Percentiles rank a stretch among this genome's conserved stretches.
Evolutionary conservation across 208 protist genomes (phyloP).

Genomic region (Wallacemonas collosoma): DNA sequence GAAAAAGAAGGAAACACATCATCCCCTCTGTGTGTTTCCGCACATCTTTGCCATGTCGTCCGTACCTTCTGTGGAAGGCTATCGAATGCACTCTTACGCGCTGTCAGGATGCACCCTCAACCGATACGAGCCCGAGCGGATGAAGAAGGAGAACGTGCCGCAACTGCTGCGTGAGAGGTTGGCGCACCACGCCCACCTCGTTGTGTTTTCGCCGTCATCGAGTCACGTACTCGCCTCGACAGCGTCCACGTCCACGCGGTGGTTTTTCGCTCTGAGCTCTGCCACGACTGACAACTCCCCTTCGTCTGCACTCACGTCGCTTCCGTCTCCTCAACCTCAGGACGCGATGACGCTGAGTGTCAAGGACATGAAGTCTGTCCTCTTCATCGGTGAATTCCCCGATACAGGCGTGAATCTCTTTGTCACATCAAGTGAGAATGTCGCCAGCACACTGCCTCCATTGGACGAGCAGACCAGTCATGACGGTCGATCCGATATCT

Average conservation of each 20-base stretch:
- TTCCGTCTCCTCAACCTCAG: not conserved
- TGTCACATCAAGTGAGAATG: constrained; percentile 1
- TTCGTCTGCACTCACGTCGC: not conserved
- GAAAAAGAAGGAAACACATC: not conserved
- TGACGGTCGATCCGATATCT: not conserved
- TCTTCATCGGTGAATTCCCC: constrained; percentile 8
- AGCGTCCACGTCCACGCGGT: not conserved
- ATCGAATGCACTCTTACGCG: constrained; percentile 1
- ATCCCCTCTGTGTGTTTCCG: not conserved
- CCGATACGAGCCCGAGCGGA: not conserved
- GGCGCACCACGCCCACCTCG: not conserved
- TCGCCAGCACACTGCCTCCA: not conserved
- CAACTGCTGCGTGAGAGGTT: not conserved
- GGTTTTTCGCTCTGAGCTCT: not conserved
- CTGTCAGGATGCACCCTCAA: constrained; percentile 3
- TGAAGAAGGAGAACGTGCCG: not conserved
- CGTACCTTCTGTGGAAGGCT: not conserved
- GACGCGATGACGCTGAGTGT: not conserved
- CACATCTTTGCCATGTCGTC: not conserved
- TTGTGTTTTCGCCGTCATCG: constrained; percentile 1
- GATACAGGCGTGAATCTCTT: constrained; percentile 7
- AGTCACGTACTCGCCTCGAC: not conserved
- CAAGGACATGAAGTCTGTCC: not conserved
- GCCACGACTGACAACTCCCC: not conserved
- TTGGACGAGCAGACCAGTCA: not conserved